Evolutionary conservation across 306 rosid species (phyloP).

Genomic region (Senna tora): DNA sequence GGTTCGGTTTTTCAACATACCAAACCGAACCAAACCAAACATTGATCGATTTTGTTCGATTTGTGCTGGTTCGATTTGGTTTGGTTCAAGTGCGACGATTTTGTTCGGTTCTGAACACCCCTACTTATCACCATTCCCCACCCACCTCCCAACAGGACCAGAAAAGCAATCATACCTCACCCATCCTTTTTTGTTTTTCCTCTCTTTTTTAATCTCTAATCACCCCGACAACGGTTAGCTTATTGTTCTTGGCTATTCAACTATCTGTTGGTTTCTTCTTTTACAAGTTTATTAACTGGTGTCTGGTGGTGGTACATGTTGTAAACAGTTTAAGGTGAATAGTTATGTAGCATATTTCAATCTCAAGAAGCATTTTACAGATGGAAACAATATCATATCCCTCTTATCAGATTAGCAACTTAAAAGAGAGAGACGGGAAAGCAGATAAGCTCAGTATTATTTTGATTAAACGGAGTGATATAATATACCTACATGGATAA

Average conservation of each 20-base stretch:
- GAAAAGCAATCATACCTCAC: neutral
- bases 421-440: neutral
- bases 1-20: too few species aligned
- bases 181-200: too few species aligned
- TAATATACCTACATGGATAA: neutral
- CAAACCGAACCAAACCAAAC: too few species aligned
- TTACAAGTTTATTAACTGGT: too few species aligned
- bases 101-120: neutral
- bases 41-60: too few species aligned
- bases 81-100: too few species aligned
- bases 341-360: neutral
- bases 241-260: neutral
- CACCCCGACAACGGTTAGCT: too few species aligned
- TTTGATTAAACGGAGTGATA: conserved; percentile 9
- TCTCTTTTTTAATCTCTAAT: too few species aligned
- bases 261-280: neutral
- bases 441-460: conserved; percentile 21
- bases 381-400: neutral
- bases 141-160: neutral
- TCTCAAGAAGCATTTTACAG: neutral
- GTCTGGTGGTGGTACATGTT: neutral
- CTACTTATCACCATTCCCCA: neutral
- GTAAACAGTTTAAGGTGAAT: neutral
- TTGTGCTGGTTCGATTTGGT: too few species aligned
- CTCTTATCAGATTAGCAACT: neutral